Conservation (phyloP, 495 filamentous ascomycete species). For the Chaetomidium leptoderma region DNA sequence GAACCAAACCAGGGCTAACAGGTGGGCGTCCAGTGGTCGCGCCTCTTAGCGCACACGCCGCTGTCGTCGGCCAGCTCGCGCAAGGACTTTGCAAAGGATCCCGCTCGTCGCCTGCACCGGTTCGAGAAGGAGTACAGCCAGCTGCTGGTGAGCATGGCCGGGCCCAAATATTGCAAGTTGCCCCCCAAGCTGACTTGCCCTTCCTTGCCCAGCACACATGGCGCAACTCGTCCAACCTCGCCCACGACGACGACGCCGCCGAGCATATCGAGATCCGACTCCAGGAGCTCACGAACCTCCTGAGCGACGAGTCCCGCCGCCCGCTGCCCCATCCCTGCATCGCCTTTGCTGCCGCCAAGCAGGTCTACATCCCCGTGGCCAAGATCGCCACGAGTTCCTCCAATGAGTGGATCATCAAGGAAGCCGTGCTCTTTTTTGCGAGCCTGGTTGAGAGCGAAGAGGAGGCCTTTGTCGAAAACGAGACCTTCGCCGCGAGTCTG, state of each 20-base stretch:
- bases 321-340: slow-evolving; percentile 86
- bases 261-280: slow-evolving; percentile 51
- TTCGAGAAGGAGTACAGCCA: slow-evolving; percentile 88
- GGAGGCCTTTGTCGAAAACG: slow-evolving; percentile 82
- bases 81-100: slow-evolving; percentile 64
- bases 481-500: slow-evolving; percentile 75
- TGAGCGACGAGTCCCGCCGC: slow-evolving; percentile 83
- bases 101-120: slow-evolving; percentile 77
- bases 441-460: slow-evolving; percentile 94
- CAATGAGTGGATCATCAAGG: slow-evolving; percentile 73
- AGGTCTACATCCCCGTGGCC: slow-evolving; percentile 80
- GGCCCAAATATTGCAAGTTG: not conserved
- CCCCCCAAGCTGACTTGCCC: not conserved
- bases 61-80: slow-evolving; percentile 53
- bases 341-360: slow-evolving; percentile 71
- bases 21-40: slow-evolving; percentile 69
- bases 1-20: no score
- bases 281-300: slow-evolving; percentile 66
- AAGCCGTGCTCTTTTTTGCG: slow-evolving; percentile 78
- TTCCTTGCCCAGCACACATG: slow-evolving; percentile 63
- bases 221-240: slow-evolving; percentile 59
- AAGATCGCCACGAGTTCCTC: slow-evolving; percentile 76
- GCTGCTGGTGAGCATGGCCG: slow-evolving; percentile 60
- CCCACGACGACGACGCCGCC: slow-evolving; percentile 50
- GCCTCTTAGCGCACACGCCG: slow-evolving; percentile 78